Evolutionary conservation across 495 filamentous ascomycete species (phyloP), one percentile per base, ranked within the genome.

Genomic region (Letharia lupina): DNA sequence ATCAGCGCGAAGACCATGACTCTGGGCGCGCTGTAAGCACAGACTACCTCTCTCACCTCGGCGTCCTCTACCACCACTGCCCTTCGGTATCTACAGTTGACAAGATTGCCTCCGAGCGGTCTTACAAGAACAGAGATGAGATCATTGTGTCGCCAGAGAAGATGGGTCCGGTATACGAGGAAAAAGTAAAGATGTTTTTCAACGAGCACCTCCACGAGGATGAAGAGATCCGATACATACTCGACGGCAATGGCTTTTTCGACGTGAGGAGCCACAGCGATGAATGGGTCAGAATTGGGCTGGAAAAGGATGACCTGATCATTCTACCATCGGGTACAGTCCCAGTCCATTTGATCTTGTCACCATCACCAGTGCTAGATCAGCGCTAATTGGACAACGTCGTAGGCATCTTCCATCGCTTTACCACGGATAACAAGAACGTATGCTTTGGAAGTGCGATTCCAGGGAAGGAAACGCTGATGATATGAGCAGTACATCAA

Each of bases 161-260:
- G 64, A 92, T 98, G 91, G 93, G 93, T 62, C 87, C 82, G 7
- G 56, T 66, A 23, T 93, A 93, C 77, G 94, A 98, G 78, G 83
- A 86, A 67, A 97, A 98, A 73, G 90, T 98, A 67, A 91, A 89
- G 78, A 84, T 74, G 66, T 98, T 98, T 80, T 98, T 98, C 80
- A 74, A 88, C 56, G 94, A 98, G 64, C 94, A 98, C 76, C 77
- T 98, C 70, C 94, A 98, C 70, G 94, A 98, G 79, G 95, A 98
- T 73, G 94, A 98, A 81, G 94, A 98, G 84, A 98, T 98, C 66
- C 83, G 94, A n/a, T 98, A 97, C 72, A 90, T 98, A 70, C 80
- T 91, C 40, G 94, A 91, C 67, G 94, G 94, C 2, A 79, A 84
- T 61, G 94, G 94, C 2, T 98, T 89, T 78, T 98, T 98, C 75